A percentile compares a stretch with the other conserved stretches of the same genome.
Conservation (phyloP, 2,329 filamentous ascomycete genomes). For the Curvularia sp. region DNA sequence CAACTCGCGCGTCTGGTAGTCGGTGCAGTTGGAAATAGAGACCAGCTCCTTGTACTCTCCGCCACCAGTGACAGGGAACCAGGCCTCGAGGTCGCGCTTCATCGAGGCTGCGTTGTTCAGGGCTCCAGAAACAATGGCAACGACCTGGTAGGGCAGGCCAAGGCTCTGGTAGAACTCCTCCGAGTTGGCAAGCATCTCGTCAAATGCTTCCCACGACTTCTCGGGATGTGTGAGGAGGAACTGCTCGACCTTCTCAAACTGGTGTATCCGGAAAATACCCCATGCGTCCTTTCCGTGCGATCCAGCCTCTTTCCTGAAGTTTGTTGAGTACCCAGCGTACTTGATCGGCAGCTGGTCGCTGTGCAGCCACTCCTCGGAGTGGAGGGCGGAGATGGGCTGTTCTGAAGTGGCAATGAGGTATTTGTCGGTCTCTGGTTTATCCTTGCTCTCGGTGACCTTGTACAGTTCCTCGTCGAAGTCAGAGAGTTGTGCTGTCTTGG, state of each 20-base stretch:
- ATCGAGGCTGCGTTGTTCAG: conserved; percentile 63
- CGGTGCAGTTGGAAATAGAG: conserved; percentile 96
- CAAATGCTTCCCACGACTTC: conserved; percentile 85
- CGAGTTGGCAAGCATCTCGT: conserved; percentile 87
- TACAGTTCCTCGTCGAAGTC: conserved; percentile 98
- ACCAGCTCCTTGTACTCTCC: conserved; percentile 98
- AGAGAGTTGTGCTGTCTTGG: conserved; percentile 95
- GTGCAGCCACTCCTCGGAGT: conserved; percentile 89
- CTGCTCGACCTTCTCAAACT: conserved; percentile 76
- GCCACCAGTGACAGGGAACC: conserved; percentile 63
- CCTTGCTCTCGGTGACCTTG: conserved; percentile 86
- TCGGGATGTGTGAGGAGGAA: conserved; percentile 73
- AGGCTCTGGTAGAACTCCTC: conserved; percentile 96
- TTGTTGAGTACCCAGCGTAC: conserved; percentile 87
- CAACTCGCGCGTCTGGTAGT: conserved; percentile 93
- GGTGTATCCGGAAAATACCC: conserved; percentile 97
- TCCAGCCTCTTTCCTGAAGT: conserved; percentile 94
- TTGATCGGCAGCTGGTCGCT: conserved; percentile 85
- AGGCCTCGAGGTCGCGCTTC: conserved; percentile 95
- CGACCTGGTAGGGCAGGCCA: conserved; percentile 86
- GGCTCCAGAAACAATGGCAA: conserved; percentile 94
- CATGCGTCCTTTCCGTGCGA: conserved; percentile 92
- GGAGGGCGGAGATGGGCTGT: conserved; percentile 91
- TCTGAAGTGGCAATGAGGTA: conserved; percentile 79
- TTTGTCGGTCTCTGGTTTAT: conserved; percentile 83